Evolutionary conservation across 2,329 filamentous ascomycete genomes (phyloP), one percentile per base, ranked within the genome.

Genomic region (Alternaria gansuensis): DNA sequence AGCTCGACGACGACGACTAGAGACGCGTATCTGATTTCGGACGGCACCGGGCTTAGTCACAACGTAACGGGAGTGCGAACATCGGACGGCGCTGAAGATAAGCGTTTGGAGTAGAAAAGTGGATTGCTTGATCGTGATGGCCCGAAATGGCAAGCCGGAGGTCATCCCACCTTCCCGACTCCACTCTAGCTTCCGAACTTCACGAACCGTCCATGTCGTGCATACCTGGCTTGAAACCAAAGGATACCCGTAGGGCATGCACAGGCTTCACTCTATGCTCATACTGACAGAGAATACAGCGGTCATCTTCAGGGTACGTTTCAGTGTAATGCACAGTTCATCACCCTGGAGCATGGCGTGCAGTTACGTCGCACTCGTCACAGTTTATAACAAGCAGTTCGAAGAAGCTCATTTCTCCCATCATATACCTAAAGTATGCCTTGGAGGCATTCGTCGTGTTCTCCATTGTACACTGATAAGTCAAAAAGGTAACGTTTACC

Each of bases 61-160:
- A 36, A 21, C 21, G 8, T 13, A 1, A 24, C 13, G 26, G 26
- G 24, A 17, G 10, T 49, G 48, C 54, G 54, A 57, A 33, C 5
- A 57, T 57, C 54, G 49, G 53, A 48, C 43, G 21, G 37, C 41
- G 24, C 13, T 55, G 44, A 39, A 39, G 52, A 52, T 57, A 49
- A 41, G 48, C 54, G 23, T 54, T 24, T 14, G 34, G 43, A 41
- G 14, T 51, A 9, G 13, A 51, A 51, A 43, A 36, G 49, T 51
- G 49, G 49, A 28, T 41, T 48, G 36, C 26, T 36, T 51, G 49
- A 31, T 51, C 37, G 37, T 43, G 37, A 51, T 31, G 11, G 37
- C 55, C 48, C 21, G 52, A 64, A 62, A 44, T 26, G 61, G 63
- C 43, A 65, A 64, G 58, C 61, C 63, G 61, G 52, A n/a, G 36